These are phyloP conservation scores for Malus hybrid DNA, from an alignment of 331 rosid genomes.

Conservation along the genomic window DNA sequence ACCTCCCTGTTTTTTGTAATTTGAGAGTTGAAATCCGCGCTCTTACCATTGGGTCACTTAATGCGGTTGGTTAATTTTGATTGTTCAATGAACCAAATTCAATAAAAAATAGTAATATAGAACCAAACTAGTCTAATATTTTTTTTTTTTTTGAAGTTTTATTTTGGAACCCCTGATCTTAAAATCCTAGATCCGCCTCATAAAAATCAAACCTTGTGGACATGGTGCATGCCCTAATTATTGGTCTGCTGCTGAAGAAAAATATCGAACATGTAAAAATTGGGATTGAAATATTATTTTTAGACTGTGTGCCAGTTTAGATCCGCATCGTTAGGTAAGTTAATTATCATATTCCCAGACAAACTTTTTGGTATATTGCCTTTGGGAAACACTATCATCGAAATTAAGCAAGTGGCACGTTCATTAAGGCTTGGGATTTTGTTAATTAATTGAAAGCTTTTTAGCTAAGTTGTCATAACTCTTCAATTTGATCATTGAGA, in stretches of 20 bases:
- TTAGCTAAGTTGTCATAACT: no score
- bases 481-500: no score
- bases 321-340: background rate
- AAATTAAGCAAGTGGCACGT: background rate
- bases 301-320: background rate
- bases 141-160: no score
- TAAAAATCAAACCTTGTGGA: background rate
- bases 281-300: background rate
- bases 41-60: no score
- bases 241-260: slow-evolving; percentile 10
- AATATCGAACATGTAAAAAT: background rate
- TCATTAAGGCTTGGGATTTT: background rate
- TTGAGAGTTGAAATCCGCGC: no score
- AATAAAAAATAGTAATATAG: no score
- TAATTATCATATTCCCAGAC: slow-evolving; percentile 8
- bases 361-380: slow-evolving; percentile 4
- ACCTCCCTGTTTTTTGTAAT: no score
- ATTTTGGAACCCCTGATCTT: no score
- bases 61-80: no score
- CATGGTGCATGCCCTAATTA: slow-evolving; percentile 10
- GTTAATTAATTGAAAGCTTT: background rate
- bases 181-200: no score
- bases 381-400: slow-evolving; percentile 3
- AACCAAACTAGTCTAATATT: no score
- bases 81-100: no score